Base-by-base conservation (phyloP, 2,329 filamentous ascomycete genomes). In the Pseudogymnoascus pannorum region DNA sequence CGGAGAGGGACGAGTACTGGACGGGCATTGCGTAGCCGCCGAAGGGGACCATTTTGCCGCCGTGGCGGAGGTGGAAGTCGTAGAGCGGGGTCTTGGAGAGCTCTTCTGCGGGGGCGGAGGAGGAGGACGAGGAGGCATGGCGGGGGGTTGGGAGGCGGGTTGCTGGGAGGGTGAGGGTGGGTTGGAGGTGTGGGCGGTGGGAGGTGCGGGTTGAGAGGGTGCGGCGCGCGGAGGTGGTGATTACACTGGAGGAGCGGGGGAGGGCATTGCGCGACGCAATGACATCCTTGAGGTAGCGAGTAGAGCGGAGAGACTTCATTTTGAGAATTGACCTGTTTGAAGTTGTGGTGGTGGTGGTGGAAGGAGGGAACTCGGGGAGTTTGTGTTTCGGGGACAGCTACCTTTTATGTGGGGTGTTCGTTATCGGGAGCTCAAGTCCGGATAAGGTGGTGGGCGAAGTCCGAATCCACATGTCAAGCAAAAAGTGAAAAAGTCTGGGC, bases 41-140 rank as follows among this genome's bases (percentile, higher is more conserved):
- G 76, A 97, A 99, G n/a, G 91, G 90, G 58, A 97, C 93, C 85
- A 97, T 94, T 78, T 96, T 97, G 67, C 83, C 94, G 67, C 91
- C 91, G 72, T 90, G 80, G 62, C 84, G 81, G 64, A 92, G 71
- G 74, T 96, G 89, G 20, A 95, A 78, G 69, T 91, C 86, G 74
- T 93, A 89, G 20, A 97, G 80, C 26, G 87, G 86, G 2, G 91
- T 95, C 75, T 81, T 87, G 69, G 74, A 78, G 65, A 83, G 77
- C 18, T 73, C 71, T 5, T 64, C 66, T 14, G 68, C 64, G 24
- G 68, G 66, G 11, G 64, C 42, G 14, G 63, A 58, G 16, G 59
- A 38, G 36, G 66, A 68, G 14, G 63, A 58, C n/a, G 59, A 38
- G 36, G 66, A 68, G 42, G 61, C 67, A 57, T 64, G 63, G 61